Evolutionary conservation across 306 rosid species (phyloP).

Genomic region (Prunus davidiana): DNA sequence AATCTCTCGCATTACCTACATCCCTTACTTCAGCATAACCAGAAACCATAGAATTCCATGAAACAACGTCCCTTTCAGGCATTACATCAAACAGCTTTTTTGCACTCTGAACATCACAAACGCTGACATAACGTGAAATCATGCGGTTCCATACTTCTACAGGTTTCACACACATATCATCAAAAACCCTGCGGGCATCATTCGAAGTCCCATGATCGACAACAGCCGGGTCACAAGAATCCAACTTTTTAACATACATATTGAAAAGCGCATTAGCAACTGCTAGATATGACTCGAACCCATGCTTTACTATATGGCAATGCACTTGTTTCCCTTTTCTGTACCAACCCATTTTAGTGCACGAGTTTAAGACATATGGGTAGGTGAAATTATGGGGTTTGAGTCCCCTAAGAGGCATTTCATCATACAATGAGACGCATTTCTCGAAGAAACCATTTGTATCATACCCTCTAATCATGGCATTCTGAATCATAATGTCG

Average conservation of each 20-base stretch:
- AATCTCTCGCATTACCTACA: conserved; percentile 16
- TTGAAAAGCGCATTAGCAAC: conserved; percentile 25
- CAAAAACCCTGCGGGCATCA: conserved; percentile 26
- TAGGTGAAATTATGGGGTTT: conserved; percentile 36
- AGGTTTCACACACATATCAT: conserved; percentile 15
- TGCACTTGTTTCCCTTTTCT: conserved; percentile 23
- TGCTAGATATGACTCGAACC: conserved; percentile 8
- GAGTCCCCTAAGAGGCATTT: conserved; percentile 26
- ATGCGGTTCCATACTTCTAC: conserved; percentile 18
- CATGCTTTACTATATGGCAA: conserved; percentile 20
- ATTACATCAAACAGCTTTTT: conserved; percentile 20
- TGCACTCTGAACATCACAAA: conserved; percentile 22
- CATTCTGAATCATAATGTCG: conserved; percentile 23
- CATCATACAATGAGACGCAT: conserved; percentile 19
- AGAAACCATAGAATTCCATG: conserved; percentile 28
- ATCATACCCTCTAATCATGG: conserved; percentile 30
- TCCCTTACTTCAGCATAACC: conserved; percentile 20
- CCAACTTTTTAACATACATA: conserved; percentile 11
- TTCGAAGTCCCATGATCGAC: neutral
- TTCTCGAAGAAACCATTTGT: conserved; percentile 11
- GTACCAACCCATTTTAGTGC: conserved; percentile 30
- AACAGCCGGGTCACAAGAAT: neutral
- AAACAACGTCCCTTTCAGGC: conserved; percentile 21
- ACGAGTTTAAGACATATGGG: conserved; percentile 27
- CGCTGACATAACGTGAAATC: conserved; percentile 2